These are phyloP conservation scores for Corchorus olitorius DNA, from an alignment of 345 rosid genomes.

Conservation along the genomic window DNA sequence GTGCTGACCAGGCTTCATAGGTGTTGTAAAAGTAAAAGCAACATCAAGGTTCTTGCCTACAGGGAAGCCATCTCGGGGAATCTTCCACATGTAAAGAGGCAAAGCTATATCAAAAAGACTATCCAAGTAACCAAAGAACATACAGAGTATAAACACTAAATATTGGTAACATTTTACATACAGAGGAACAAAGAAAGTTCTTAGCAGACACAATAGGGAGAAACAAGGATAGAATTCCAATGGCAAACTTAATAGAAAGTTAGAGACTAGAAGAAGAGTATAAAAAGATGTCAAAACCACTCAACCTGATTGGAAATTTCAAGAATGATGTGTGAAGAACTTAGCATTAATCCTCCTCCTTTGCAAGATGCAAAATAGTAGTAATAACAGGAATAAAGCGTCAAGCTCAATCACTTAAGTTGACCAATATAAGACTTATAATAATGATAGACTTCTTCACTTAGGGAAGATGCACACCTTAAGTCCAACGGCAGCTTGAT, in stretches of 20 bases:
- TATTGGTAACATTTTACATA: neutral
- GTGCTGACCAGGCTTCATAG: neutral
- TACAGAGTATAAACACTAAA: neutral
- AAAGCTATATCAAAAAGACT: neutral
- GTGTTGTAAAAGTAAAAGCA: neutral
- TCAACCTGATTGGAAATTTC: no score
- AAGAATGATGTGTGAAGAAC: no score
- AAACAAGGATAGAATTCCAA: neutral
- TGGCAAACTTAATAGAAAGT: neutral
- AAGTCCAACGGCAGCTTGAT: neutral
- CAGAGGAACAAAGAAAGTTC: neutral
- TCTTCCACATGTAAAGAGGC: neutral
- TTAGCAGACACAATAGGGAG: no score
- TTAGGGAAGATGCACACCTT: neutral
- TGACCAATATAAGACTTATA: no score
- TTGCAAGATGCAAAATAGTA: no score
- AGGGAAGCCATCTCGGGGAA: neutral
- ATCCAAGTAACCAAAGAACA: neutral
- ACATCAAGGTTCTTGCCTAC: neutral
- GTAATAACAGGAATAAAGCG: no score
- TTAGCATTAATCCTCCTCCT: no score
- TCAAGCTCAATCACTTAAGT: no score
- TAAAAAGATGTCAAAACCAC: neutral
- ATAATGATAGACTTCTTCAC: no score
- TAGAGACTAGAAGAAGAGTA: neutral